A percentile compares a stretch with the other conserved stretches of the same genome.
These are phyloP conservation scores for Sarcodon aspratus DNA, from an alignment of 768 basidiomycete genomes.

Conservation along the genomic window DNA sequence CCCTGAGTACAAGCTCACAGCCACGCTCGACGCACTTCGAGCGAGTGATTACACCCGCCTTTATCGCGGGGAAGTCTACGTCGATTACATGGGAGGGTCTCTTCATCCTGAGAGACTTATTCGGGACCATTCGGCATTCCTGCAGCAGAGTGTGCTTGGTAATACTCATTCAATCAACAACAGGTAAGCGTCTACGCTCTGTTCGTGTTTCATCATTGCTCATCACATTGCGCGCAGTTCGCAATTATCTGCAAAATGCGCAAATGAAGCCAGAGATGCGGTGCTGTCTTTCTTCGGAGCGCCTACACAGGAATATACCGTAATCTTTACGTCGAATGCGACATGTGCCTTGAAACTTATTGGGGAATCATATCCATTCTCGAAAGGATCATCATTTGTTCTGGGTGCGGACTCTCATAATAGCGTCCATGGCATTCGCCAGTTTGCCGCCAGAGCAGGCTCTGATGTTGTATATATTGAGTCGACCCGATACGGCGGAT, in stretches of 20 bases:
- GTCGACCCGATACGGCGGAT: slow-evolving; percentile 52
- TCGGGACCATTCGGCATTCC: slow-evolving; percentile 56
- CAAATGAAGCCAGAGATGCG: slow-evolving; percentile 57
- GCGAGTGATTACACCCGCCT: slow-evolving; percentile 20
- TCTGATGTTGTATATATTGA: slow-evolving; percentile 54
- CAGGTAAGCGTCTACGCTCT: slow-evolving; percentile 34
- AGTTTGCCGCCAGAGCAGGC: slow-evolving; percentile 49
- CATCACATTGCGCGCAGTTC: slow-evolving; percentile 34
- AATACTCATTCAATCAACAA: slow-evolving; percentile 81
- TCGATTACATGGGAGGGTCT: slow-evolving; percentile 81
- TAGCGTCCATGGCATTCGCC: slow-evolving; percentile 72
- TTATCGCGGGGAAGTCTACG: slow-evolving; percentile 57
- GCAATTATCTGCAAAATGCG: slow-evolving; percentile 51
- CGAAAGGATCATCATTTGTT: slow-evolving; percentile 41
- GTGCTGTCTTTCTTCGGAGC: slow-evolving; percentile 74
- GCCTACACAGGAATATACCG: slow-evolving; percentile 57
- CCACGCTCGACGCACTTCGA: slow-evolving; percentile 21
- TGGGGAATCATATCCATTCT: slow-evolving; percentile 72
- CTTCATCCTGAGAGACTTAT: slow-evolving; percentile 74
- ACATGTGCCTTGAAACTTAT: slow-evolving; percentile 72
- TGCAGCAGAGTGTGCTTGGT: slow-evolving; percentile 55
- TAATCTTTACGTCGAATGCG: slow-evolving; percentile 75
- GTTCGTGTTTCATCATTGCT: not conserved
- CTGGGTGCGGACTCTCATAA: slow-evolving; percentile 79
- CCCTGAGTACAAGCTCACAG: slow-evolving; percentile 21